Percentiles rank a stretch among this genome's conserved stretches.
phyloP scores from a whole-genome alignment of 768 basidiomycete species.

The Tulasnella sp. region DNA sequence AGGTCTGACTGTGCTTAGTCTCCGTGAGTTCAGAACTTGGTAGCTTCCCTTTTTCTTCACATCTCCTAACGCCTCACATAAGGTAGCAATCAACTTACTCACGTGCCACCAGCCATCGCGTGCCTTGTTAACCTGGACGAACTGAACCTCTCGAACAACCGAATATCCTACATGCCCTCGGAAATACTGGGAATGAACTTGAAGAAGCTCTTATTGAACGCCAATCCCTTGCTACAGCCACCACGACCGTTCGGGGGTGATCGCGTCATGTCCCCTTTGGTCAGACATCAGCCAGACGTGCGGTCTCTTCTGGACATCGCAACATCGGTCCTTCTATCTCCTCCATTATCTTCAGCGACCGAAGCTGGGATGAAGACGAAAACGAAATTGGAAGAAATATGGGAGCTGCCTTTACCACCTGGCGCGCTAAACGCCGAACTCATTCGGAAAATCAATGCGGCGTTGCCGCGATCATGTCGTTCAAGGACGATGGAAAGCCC shows the following conservation, averaged over 20 bases:
- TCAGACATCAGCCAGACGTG: conserved; percentile 19
- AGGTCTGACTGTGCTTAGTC: conserved; percentile 62
- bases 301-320: conserved; percentile 43
- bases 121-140: conserved; percentile 58
- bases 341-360: conserved; percentile 30
- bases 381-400: conserved; percentile 20
- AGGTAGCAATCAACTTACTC: conserved; percentile 62
- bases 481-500: conserved; percentile 20
- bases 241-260: conserved; percentile 39
- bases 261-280: conserved; percentile 25
- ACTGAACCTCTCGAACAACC: conserved; percentile 65
- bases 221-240: conserved; percentile 61
- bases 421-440: background rate
- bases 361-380: conserved; percentile 20
- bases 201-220: conserved; percentile 52
- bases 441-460: conserved; percentile 17
- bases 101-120: conserved; percentile 66
- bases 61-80: background rate
- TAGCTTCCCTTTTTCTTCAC: conserved; percentile 18
- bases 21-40: conserved; percentile 55
- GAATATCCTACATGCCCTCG: conserved; percentile 61
- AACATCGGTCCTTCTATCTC: conserved; percentile 47
- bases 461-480: conserved; percentile 8
- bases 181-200: conserved; percentile 66
- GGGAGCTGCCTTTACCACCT: conserved; percentile 23